Conservation (phyloP, 129 eudicot species). For the Helichrysum umbraculigerum region DNA sequence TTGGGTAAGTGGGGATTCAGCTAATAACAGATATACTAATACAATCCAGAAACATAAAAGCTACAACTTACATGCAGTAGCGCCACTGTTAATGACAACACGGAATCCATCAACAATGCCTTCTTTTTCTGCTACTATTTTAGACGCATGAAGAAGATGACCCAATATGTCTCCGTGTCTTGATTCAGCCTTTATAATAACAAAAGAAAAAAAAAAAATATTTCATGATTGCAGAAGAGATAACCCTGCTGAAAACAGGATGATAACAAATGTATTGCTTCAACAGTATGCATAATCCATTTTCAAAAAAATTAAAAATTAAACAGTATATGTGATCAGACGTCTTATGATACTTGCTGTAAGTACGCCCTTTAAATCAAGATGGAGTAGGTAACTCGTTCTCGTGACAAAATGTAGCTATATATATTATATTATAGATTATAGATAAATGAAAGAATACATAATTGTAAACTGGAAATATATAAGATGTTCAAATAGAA, state of each 20-base stretch:
- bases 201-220: conserved; percentile 2
- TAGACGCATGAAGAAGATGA: conserved; percentile 76
- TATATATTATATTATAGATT: not conserved
- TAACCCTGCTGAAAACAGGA: not conserved
- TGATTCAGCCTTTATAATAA: conserved; percentile 61
- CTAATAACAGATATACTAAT: not conserved
- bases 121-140: conserved; percentile 89
- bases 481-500: not conserved
- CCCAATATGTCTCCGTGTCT: conserved; percentile 81
- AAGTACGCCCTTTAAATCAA: conserved; percentile 3
- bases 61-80: conserved; percentile 65
- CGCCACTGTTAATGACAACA: conserved; percentile 90
- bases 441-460: not conserved
- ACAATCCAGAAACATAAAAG: not conserved
- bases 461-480: not conserved
- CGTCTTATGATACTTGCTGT: conserved; percentile 5
- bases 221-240: not conserved
- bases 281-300: not conserved
- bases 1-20: not conserved
- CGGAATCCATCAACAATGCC: conserved; percentile 91
- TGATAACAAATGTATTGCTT: not conserved
- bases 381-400: not conserved
- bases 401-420: not conserved
- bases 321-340: not conserved
- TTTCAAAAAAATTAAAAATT: too few relatives aligned